Evolutionary conservation across 2,329 filamentous ascomycete species (phyloP), one percentile per base, ranked within the genome.

Genomic region (Fulvia fulva): DNA sequence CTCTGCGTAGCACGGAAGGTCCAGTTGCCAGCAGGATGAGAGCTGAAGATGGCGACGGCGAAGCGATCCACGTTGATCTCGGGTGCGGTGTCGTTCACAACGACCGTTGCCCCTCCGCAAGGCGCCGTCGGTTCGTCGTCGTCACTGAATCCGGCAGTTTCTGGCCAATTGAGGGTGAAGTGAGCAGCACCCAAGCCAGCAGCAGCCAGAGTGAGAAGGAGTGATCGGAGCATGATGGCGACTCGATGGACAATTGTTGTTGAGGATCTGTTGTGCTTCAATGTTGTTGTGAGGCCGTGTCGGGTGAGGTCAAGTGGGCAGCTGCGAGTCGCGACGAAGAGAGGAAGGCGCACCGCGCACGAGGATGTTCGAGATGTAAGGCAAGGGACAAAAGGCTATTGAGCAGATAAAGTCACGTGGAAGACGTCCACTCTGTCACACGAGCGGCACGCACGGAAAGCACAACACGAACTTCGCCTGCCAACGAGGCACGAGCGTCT

Each of bases 151-250:
- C 67, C 69, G 9, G 67, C 67, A 11, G 67, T 67, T 11, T 63
- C 62, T 23, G 77, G 77, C 58, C 72, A 74, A 19, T 74, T 63
- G 41, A 79, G 70, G 22, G 65, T 65, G 72, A 78, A 79, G 64
- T 79, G 77, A 4, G 77, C 76, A 5, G 74, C 68, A 23, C 72
- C 65, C 57, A 74, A 64, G 46, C 58, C 62, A 21, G 68, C 65
- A 16, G 67, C 62, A 43, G 61, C 62, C 32, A 70, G 59, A 44
- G 56, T 51, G 52, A 75, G 30, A 30, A 71, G 28, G 45, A 68
- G 23, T 23, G 55, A 65, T 53, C 56, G 62, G 30, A 64, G 23
- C 64, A 70, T 71, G 53, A 19, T 66, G 23, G 50, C 28, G 21
- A 32, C 32, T 46, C 26, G 51, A 54, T 23, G 8, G 8, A 23